These are phyloP conservation scores for Pseudocercospora cruenta DNA, from an alignment of 2,329 filamentous ascomycete genomes.

Conservation along the genomic window DNA sequence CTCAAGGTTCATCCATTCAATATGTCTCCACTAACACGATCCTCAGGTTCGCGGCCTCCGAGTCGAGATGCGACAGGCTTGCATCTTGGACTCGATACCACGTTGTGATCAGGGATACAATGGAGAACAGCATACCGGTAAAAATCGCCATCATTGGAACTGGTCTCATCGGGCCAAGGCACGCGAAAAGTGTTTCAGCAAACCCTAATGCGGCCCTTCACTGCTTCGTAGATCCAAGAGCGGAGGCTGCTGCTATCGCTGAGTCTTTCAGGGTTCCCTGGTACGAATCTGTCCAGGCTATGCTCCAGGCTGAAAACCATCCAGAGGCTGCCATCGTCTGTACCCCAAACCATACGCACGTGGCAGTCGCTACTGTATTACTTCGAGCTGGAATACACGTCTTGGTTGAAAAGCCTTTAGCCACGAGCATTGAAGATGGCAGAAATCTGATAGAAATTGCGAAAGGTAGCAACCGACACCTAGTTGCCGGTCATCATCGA, in stretches of 20 bases:
- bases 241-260: conserved; percentile 43
- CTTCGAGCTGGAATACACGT: conserved; percentile 55
- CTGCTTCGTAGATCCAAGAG: conserved; percentile 54
- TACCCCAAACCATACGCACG: conserved; percentile 64
- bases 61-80: background rate
- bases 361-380: conserved; percentile 54
- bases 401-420: conserved; percentile 62
- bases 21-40: conserved; percentile 1
- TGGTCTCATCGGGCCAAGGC: conserved; percentile 56
- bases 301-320: conserved; percentile 46
- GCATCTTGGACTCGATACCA: too few species aligned
- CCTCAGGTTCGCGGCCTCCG: background rate
- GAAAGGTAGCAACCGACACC: conserved; percentile 33
- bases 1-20: conserved; percentile 4
- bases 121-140: background rate
- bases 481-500: conserved; percentile 62
- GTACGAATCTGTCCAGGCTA: conserved; percentile 47
- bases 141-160: conserved; percentile 53
- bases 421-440: conserved; percentile 46
- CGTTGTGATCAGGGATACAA: background rate
- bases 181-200: conserved; percentile 52
- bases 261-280: conserved; percentile 43
- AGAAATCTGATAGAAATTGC: conserved; percentile 37
- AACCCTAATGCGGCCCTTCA: conserved; percentile 41
- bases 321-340: conserved; percentile 62